Evolutionary conservation across 2,329 filamentous ascomycete genomes (phyloP).

Genomic region (Lachnellula cervina): DNA sequence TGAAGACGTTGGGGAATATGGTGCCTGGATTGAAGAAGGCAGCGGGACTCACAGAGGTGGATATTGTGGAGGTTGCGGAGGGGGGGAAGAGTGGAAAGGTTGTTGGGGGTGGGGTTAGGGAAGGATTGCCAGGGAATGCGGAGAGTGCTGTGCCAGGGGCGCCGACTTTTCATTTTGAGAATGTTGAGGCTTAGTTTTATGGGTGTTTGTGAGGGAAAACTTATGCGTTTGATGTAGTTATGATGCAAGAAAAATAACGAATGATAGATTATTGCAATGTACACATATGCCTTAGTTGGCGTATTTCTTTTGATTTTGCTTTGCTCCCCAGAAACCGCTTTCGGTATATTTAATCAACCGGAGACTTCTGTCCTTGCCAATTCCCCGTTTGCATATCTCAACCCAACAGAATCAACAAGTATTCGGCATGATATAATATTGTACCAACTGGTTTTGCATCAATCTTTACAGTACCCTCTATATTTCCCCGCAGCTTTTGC

Average conservation of each 20-base stretch:
- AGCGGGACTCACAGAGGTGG: slow-evolving; percentile 64
- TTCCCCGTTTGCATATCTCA: too few relatives aligned
- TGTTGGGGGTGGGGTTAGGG: slow-evolving; percentile 48
- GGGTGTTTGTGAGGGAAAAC: too few relatives aligned
- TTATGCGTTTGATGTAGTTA: slow-evolving; percentile 2
- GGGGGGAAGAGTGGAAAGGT: slow-evolving; percentile 56
- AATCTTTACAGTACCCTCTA: too few relatives aligned
- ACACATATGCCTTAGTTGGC: background rate
- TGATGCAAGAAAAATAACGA: background rate
- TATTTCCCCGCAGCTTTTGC: too few relatives aligned
- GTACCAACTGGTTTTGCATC: too few relatives aligned
- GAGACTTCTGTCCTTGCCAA: too few relatives aligned
- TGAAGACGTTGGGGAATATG: slow-evolving; percentile 71
- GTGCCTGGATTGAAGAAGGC: slow-evolving; percentile 72
- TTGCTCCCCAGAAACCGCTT: too few relatives aligned
- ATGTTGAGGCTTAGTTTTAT: slow-evolving; percentile 46
- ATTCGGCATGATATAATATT: too few relatives aligned
- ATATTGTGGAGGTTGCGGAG: slow-evolving; percentile 67
- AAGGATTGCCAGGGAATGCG: slow-evolving; percentile 54
- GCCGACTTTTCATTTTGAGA: slow-evolving; percentile 82
- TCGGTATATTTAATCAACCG: too few relatives aligned
- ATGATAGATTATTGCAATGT: background rate
- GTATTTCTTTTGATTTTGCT: background rate
- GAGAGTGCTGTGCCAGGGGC: slow-evolving; percentile 75
- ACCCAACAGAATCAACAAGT: too few relatives aligned